Conservation (phyloP, 805 yeast genomes). For the Candida caryicola region DNA sequence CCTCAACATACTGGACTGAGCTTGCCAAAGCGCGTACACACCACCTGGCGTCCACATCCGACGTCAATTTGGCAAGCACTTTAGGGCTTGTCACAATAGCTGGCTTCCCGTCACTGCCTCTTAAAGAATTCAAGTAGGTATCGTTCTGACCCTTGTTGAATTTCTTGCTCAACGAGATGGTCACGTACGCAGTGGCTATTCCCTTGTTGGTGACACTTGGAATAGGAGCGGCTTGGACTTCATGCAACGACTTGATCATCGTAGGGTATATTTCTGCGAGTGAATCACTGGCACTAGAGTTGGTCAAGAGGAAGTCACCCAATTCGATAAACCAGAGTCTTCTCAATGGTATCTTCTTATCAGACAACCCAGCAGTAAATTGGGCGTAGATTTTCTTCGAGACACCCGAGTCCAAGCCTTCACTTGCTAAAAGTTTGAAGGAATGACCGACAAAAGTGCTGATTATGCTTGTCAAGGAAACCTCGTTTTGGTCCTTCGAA, state of each 20-base stretch:
- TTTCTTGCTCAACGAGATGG: slow-evolving; percentile 26
- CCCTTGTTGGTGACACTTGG: slow-evolving; percentile 51
- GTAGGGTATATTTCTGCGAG: slow-evolving; percentile 16
- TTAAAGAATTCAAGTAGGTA: slow-evolving; percentile 32
- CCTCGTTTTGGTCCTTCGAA: slow-evolving; percentile 74
- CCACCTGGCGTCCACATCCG: slow-evolving; percentile 51
- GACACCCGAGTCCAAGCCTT: slow-evolving; percentile 7
- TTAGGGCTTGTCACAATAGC: slow-evolving; percentile 48
- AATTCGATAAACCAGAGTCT: slow-evolving; percentile 64
- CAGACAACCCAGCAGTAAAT: slow-evolving; percentile 59
- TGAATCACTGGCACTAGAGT: slow-evolving; percentile 1
- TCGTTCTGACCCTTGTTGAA: slow-evolving; percentile 7
- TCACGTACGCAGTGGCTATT: slow-evolving; percentile 54
- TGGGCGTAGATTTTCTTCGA: slow-evolving; percentile 21
- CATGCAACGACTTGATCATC: slow-evolving; percentile 32
- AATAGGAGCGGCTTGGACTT: slow-evolving; percentile 50
- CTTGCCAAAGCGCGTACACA: slow-evolving; percentile 45
- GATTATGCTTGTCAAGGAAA: slow-evolving; percentile 49
- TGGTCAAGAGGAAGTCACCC: slow-evolving; percentile 29
- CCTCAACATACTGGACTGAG: slow-evolving; percentile 18
- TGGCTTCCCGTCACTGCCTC: slow-evolving; percentile 40
- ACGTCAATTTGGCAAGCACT: slow-evolving; percentile 47
- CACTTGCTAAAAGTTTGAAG: slow-evolving; percentile 17
- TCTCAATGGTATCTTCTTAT: slow-evolving; percentile 60
- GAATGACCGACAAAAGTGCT: slow-evolving; percentile 49